Percentiles rank a stretch among this genome's conserved stretches.
phyloP scores from a whole-genome alignment of 176 grass and related monocot species.

The Zoysia pacifica region DNA sequence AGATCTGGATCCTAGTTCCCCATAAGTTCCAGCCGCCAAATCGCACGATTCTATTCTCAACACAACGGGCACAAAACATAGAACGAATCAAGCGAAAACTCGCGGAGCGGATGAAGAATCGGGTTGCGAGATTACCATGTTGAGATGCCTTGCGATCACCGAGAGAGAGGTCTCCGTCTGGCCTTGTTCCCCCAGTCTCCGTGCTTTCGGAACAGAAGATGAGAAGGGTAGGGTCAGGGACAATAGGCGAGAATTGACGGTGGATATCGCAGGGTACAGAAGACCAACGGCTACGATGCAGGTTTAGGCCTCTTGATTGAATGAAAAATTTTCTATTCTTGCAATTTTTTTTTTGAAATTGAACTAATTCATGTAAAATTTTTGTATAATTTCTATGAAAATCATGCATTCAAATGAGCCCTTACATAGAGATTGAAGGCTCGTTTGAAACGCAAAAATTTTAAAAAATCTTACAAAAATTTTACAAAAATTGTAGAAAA shows the following conservation, averaged over 20 bases:
- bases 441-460: too few relatives aligned
- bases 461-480: too few relatives aligned
- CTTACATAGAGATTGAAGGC: too few relatives aligned
- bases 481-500: too few relatives aligned
- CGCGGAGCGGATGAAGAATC: background rate
- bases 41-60: background rate
- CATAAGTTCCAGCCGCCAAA: background rate
- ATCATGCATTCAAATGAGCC: too few relatives aligned
- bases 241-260: conserved; percentile 16
- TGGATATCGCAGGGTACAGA: background rate
- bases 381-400: too few relatives aligned
- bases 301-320: background rate
- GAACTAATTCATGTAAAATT: too few relatives aligned
- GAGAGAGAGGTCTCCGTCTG: background rate
- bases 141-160: conserved; percentile 34
- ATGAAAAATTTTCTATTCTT: too few relatives aligned
- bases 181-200: background rate
- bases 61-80: background rate
- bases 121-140: conserved; percentile 30
- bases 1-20: conserved; percentile 5
- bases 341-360: too few relatives aligned
- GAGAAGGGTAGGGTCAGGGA: background rate
- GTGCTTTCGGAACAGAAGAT: background rate
- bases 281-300: conserved; percentile 7
- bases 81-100: background rate